Evolutionary conservation across 2,329 filamentous ascomycete species (phyloP), one percentile per base, ranked within the genome.

Genomic region (Torrubiella hemipterigena): DNA sequence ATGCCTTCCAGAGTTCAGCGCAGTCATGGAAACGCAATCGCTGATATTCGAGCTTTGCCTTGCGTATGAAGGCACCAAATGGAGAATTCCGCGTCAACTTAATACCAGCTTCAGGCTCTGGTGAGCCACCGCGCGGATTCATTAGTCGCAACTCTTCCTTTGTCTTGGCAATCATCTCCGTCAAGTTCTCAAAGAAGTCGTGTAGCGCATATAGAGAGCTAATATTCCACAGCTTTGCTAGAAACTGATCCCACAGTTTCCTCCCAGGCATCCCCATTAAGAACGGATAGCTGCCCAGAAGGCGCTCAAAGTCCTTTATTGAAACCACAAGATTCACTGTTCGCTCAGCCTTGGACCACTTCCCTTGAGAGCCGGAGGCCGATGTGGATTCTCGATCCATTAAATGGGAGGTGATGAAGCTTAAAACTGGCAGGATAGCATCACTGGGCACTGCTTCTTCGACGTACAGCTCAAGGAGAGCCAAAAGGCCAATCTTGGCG

Each of bases 221-320:
- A 41, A 96, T 73, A 12, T 69, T 67, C 89, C 91, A 96, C 16
- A 96, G 61, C 39, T 77, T 79, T 33, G 73, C 71, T 10, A 96
- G 67, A 34, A 95, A 83, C 3, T 81, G 61, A 48, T 96, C 86
- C 75, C 87, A 91, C n/a, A 95, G 58, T n/a, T 72, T 79, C 29
- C 81, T 70, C 3, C 85, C 85, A 0, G 85, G 81, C 34, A 84
- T 59, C 22, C 67, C 65, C 43, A 63, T 59, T 17, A 67, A 53
- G 17, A 70, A 63, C 6, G 65, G 59, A 41, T 69, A 64, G 17
- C 62, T 56, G 14, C 52, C 49, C 12, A 78, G 63, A n/a, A 75
- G 55, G 33, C 59, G 61, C 50, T 78, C 72, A 39, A 79, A 77
- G 39, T 72, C 61, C 23, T 67, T 58, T 41, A 77, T 66, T 32